Base-by-base conservation (phyloP, 2,329 filamentous ascomycete species). In the Phaeosphaeriaceae sp. region DNA sequence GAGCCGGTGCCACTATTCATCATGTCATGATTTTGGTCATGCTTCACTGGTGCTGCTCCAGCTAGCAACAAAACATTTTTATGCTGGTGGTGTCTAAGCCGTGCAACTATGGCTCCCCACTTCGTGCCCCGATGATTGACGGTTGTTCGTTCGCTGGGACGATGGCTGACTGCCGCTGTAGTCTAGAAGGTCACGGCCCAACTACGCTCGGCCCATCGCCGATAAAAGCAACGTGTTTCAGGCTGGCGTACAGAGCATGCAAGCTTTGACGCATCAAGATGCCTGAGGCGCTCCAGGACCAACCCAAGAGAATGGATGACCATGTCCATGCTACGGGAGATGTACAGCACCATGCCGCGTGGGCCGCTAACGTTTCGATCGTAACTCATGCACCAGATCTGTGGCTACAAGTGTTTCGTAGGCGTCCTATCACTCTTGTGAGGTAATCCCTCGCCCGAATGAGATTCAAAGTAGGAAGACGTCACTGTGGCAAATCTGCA, bases 321-420 rank as follows among this genome's bases (percentile, higher is more conserved):
- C 43, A 30, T 59, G 50, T 52, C 52, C 42, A 54, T 24, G 52
- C 52, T 43, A 43, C 60, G 60, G 60, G 60, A 65, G 60, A 62
- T 52, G 43, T 49, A 17, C 55, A 52, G 19, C 46, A 42, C 44
- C 26, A 54, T 47, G 49, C 22, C 43, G 55, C 40, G 44, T 50
- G 21, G 35, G 43, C 15, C 28, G 28, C 30, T 30, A 59, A 30
- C 46, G 35, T 48, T 56, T 56, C 28, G 53, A 59, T 54, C 47
- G 10, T 43, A 47, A 35, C 19, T 49, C 19, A 11, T 40, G 35
- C 35, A 43, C 46, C 56, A 60, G 56, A 56, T 62, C 28, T n/a
- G 35, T 28, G 8, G n/a, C 15, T 17, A 21, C 26, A 21, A 17
- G 55, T 42, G 28, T n/a, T 7, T 40, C 35, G n/a, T n/a, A 17